Evolutionary conservation across 495 filamentous ascomycete species (phyloP).

Genomic region (Neurospora cerealis): DNA sequence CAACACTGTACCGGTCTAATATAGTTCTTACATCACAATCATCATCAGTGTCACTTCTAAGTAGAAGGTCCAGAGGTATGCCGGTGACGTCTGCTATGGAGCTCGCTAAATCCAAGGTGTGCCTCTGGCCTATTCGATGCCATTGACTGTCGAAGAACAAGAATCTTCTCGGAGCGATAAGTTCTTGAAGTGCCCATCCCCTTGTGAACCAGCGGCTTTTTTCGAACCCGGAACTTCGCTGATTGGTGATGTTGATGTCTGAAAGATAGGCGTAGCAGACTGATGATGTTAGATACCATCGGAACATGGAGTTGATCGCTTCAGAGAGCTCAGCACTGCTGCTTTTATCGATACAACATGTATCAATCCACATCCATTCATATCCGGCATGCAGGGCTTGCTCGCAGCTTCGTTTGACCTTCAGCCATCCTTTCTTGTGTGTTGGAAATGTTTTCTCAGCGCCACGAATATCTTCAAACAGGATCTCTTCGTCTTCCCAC

Average conservation of each 20-base stretch:
- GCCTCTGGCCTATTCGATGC: not conserved
- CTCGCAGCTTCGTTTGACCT: not conserved
- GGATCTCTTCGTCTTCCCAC: conserved; percentile 13
- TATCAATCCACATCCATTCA: conserved; percentile 18
- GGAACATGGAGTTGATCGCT: conserved; percentile 19
- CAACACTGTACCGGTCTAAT: conserved; percentile 6
- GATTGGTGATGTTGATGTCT: not conserved
- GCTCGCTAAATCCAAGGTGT: too few species aligned
- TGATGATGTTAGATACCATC: conserved; percentile 9
- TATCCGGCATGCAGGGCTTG: conserved; percentile 11
- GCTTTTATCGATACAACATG: conserved; percentile 17
- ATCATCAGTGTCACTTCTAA: too few species aligned
- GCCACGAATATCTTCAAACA: not conserved
- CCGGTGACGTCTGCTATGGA: too few species aligned
- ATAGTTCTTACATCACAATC: too few species aligned
- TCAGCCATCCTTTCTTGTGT: not conserved
- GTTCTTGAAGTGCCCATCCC: conserved; percentile 19
- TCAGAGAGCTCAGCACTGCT: conserved; percentile 18
- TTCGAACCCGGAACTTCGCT: too few species aligned
- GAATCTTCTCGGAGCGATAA: conserved; percentile 12
- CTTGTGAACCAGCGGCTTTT: conserved; percentile 15
- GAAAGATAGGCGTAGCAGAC: conserved; percentile 19
- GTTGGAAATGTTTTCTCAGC: not conserved
- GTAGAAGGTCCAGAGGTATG: too few species aligned
- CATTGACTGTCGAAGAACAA: conserved; percentile 14